Percentiles rank a stretch among this genome's conserved stretches.
Evolutionary conservation across 108 stramenopile species (phyloP).

Genomic region (Fistulifera solaris): DNA sequence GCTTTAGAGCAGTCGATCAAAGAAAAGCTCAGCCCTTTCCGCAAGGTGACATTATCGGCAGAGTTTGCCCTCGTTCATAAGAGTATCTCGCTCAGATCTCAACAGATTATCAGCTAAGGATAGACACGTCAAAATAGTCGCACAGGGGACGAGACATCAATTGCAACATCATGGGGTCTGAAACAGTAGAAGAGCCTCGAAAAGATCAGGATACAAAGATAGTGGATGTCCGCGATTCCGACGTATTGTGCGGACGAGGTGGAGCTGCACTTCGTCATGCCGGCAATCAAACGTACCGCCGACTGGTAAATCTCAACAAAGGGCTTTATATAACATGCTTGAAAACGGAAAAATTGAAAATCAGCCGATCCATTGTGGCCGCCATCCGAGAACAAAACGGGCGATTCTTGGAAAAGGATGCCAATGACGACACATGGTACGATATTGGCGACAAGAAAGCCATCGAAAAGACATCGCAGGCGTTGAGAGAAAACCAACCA

Average conservation of each 20-base stretch:
- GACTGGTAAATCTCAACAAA: slow-evolving; percentile 46
- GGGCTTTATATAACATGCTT: slow-evolving; percentile 39
- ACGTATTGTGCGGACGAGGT: slow-evolving; percentile 72
- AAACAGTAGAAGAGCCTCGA: too few species aligned
- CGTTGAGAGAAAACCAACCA: slow-evolving; percentile 76
- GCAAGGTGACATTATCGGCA: too few species aligned
- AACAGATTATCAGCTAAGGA: too few species aligned
- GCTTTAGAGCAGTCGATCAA: too few species aligned
- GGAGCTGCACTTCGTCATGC: slow-evolving; percentile 56
- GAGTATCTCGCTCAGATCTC: too few species aligned
- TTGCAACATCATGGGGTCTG: too few species aligned
- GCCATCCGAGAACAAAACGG: slow-evolving; percentile 72
- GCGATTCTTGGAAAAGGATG: slow-evolving; percentile 66
- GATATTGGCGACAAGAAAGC: slow-evolving; percentile 75
- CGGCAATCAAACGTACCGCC: slow-evolving; percentile 68
- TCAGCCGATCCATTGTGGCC: slow-evolving; percentile 64
- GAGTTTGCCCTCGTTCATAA: too few species aligned
- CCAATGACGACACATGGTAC: slow-evolving; percentile 30
- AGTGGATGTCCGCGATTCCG: slow-evolving; percentile 20
- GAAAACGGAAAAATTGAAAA: slow-evolving; percentile 62
- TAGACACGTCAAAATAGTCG: too few species aligned
- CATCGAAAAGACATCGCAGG: slow-evolving; percentile 68
- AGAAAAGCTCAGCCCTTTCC: too few species aligned
- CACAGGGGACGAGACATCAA: too few species aligned
- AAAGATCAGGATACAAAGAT: too few species aligned